These are phyloP conservation scores for Tirmania nivea DNA, from an alignment of 495 filamentous ascomycete genomes.

Conservation along the genomic window DNA sequence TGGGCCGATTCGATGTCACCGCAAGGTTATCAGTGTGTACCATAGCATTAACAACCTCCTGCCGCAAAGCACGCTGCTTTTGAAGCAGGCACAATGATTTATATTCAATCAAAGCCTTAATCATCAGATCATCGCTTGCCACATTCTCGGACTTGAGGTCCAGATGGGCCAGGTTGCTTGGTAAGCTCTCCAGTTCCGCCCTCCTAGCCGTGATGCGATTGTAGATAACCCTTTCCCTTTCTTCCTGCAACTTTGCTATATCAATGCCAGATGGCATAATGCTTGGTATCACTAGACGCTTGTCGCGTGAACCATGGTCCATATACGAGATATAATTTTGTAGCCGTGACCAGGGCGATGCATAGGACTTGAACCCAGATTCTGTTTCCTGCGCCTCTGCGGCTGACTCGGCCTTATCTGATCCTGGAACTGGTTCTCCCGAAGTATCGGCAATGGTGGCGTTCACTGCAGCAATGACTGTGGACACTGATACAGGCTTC, in stretches of 20 bases:
- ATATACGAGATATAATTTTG: conserved; percentile 40
- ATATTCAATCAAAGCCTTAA: conserved; percentile 79
- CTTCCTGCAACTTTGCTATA: conserved; percentile 56
- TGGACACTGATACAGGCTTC: conserved; percentile 8
- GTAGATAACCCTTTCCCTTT: conserved; percentile 68
- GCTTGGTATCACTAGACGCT: conserved; percentile 57
- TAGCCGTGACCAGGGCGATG: conserved; percentile 16
- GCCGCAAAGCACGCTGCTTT: conserved; percentile 66
- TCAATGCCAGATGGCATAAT: conserved; percentile 77
- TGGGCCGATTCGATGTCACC: conserved; percentile 76
- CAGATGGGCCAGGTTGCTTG: conserved; percentile 65
- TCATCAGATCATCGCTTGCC: conserved; percentile 45
- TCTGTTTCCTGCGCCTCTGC: conserved; percentile 56
- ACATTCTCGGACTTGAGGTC: conserved; percentile 49
- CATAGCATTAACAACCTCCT: conserved; percentile 70
- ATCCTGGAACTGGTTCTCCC: conserved; percentile 26
- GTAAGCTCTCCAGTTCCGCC: conserved; percentile 55
- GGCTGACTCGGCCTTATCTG: conserved; percentile 17
- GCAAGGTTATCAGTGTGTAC: conserved; percentile 82
- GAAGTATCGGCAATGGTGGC: conserved; percentile 26
- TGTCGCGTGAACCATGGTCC: conserved; percentile 49
- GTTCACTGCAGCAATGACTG: conserved; percentile 14
- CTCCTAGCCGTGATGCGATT: conserved; percentile 73
- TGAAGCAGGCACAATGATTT: conserved; percentile 63
- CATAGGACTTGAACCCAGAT: conserved; percentile 16